phyloP scores from a whole-genome alignment of 352 stramenopile genomes.

The Saprolegnia parasitica region DNA sequence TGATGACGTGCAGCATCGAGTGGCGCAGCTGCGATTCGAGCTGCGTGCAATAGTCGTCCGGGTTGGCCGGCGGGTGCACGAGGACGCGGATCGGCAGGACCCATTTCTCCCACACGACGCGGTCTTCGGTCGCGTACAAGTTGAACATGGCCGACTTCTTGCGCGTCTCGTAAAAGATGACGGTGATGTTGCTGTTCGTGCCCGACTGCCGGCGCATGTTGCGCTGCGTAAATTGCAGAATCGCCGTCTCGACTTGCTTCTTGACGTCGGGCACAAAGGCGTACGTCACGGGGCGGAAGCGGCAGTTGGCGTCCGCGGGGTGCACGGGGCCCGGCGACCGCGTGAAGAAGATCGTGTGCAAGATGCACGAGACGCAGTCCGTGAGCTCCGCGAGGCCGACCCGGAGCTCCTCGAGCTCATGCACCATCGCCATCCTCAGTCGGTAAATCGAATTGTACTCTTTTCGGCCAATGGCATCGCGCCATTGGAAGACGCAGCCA shows the following conservation, averaged over 20 bases:
- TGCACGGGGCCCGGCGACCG: slow-evolving; percentile 63
- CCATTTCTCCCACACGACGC: slow-evolving; percentile 83
- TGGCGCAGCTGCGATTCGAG: slow-evolving; percentile 44
- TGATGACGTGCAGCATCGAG: slow-evolving; percentile 63
- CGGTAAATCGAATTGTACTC: not conserved
- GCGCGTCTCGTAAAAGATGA: slow-evolving; percentile 76
- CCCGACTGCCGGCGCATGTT: slow-evolving; percentile 15
- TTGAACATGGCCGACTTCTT: slow-evolving; percentile 80
- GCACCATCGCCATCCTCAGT: slow-evolving; percentile 15
- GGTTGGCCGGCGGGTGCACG: slow-evolving; percentile 21
- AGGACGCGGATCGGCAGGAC: slow-evolving; percentile 59
- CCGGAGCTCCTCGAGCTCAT: slow-evolving; percentile 58
- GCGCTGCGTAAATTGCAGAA: slow-evolving; percentile 33
- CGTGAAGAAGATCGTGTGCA: slow-evolving; percentile 82
- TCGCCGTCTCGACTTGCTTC: slow-evolving; percentile 70
- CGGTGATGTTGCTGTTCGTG: slow-evolving; percentile 34
- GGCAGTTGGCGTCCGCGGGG: slow-evolving; percentile 67
- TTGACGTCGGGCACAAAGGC: slow-evolving; percentile 70
- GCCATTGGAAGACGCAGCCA: no score
- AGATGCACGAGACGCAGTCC: slow-evolving; percentile 58
- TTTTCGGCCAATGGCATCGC: not conserved
- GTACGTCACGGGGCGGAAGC: slow-evolving; percentile 75
- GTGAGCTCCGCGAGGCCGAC: slow-evolving; percentile 51
- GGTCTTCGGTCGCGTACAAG: slow-evolving; percentile 82
- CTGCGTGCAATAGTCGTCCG: slow-evolving; percentile 21